phyloP scores from a whole-genome alignment of 2,329 filamentous ascomycete genomes.

The Knufia petricola region DNA sequence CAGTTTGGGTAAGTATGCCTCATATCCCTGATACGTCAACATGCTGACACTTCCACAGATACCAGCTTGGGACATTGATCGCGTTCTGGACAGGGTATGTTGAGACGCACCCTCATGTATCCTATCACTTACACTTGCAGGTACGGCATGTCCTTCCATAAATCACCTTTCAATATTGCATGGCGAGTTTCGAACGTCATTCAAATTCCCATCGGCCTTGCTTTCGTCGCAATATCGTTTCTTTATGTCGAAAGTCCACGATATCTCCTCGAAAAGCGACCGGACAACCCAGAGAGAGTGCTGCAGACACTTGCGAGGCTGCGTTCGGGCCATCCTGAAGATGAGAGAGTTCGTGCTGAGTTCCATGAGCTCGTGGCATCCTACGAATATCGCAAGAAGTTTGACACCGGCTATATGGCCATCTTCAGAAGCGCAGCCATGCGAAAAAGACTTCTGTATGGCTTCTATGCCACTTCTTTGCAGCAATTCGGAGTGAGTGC shows the following conservation, averaged over 20 bases:
- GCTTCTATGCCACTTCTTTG: slow-evolving; percentile 29
- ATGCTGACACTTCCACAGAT: not conserved
- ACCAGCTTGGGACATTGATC: not conserved
- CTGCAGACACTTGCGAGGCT: slow-evolving; percentile 27
- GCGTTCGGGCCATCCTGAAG: slow-evolving; percentile 25
- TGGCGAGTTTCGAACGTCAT: slow-evolving; percentile 36
- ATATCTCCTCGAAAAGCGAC: slow-evolving; percentile 30
- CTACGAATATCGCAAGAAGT: slow-evolving; percentile 25
- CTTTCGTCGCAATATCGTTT: slow-evolving; percentile 31
- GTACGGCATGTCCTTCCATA: not conserved
- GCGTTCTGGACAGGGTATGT: not conserved
- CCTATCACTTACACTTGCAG: no score
- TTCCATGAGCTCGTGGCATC: slow-evolving; percentile 32
- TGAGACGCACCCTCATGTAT: no score
- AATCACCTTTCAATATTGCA: slow-evolving; percentile 32
- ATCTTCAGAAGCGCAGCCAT: not conserved
- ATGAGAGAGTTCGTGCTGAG: slow-evolving; percentile 27
- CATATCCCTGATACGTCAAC: not conserved
- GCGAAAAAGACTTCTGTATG: slow-evolving; percentile 31
- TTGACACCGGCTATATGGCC: no score
- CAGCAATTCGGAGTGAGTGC: slow-evolving; percentile 28
- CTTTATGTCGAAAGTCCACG: slow-evolving; percentile 32
- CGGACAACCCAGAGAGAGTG: slow-evolving; percentile 26
- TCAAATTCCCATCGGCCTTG: slow-evolving; percentile 34
- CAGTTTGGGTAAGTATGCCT: not conserved